Conservation (phyloP, 2,329 filamentous ascomycete species). For the Bipolaris cookei region DNA sequence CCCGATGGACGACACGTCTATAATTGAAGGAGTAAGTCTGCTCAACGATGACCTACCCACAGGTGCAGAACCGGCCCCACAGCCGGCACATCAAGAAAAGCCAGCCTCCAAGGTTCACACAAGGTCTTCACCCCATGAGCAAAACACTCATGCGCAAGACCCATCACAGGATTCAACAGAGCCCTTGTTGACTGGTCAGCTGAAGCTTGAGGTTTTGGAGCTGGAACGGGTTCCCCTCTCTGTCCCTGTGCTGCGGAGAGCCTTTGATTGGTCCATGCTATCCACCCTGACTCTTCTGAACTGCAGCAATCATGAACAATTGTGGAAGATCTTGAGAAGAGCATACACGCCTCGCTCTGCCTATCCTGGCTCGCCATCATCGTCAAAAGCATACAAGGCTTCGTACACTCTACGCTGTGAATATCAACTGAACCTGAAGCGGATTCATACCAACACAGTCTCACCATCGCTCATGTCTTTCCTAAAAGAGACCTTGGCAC, state of each 20-base stretch:
- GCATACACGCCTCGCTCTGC: slow-evolving; percentile 52
- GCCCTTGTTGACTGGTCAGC: slow-evolving; percentile 60
- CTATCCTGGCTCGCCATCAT: slow-evolving; percentile 45
- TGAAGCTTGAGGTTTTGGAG: slow-evolving; percentile 74
- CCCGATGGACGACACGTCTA: slow-evolving; percentile 29
- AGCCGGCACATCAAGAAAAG: slow-evolving; percentile 10
- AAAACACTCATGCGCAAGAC: slow-evolving; percentile 3
- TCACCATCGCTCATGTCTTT: slow-evolving; percentile 74
- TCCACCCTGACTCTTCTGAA: slow-evolving; percentile 75
- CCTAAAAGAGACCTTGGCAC: slow-evolving; percentile 76
- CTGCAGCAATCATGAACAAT: slow-evolving; percentile 73
- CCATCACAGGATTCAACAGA: slow-evolving; percentile 21
- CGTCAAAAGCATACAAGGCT: slow-evolving; percentile 46
- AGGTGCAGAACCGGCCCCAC: slow-evolving; percentile 16
- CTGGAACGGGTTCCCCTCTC: slow-evolving; percentile 78
- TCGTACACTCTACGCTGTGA: slow-evolving; percentile 50
- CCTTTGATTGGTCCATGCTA: slow-evolving; percentile 76
- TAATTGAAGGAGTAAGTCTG: slow-evolving; percentile 37
- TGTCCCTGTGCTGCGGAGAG: slow-evolving; percentile 70
- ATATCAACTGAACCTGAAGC: slow-evolving; percentile 67
- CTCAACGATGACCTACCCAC: slow-evolving; percentile 26
- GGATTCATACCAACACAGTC: slow-evolving; percentile 76
- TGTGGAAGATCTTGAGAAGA: slow-evolving; percentile 75
- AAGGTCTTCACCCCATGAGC: slow-evolving; percentile 3
- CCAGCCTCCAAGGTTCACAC: slow-evolving; percentile 9